Evolutionary conservation across 2,329 filamentous ascomycete genomes (phyloP).

Genomic region (Pleochaeta shiraiana): DNA sequence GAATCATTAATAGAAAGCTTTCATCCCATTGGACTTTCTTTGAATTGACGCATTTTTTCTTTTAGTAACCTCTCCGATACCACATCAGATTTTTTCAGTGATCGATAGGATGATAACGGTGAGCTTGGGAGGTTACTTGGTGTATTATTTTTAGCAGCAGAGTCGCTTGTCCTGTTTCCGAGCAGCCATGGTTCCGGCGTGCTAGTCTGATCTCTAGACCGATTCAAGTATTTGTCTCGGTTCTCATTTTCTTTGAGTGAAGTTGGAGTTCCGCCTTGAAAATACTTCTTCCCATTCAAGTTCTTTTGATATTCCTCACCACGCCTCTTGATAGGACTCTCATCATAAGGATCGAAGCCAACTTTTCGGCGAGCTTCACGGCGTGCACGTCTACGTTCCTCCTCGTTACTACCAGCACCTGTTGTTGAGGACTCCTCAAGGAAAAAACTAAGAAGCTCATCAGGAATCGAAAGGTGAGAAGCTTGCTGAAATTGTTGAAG

Average conservation of each 20-base stretch:
- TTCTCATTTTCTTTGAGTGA: conserved; percentile 26
- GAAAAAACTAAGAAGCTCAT: conserved; percentile 57
- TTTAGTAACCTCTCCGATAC: not conserved
- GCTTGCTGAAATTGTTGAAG: conserved; percentile 56
- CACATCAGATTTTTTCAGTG: conserved; percentile 8
- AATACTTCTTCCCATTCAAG: not conserved
- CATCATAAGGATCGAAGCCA: conserved; percentile 51
- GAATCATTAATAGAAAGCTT: too few relatives aligned
- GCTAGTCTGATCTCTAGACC: conserved; percentile 9
- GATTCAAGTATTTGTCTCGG: conserved; percentile 11
- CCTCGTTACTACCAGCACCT: conserved; percentile 38
- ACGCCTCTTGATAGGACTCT: conserved; percentile 38
- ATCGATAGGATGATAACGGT: conserved; percentile 13
- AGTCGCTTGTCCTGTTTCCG: conserved; percentile 7
- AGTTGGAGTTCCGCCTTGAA: not conserved
- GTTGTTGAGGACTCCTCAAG: conserved; percentile 44
- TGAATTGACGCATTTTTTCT: too few relatives aligned
- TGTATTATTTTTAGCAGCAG: conserved; percentile 6
- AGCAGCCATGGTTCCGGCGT: conserved; percentile 13
- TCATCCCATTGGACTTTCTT: too few relatives aligned
- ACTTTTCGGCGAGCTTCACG: conserved; percentile 37
- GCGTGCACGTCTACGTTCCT: conserved; percentile 35
- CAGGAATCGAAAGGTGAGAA: conserved; percentile 46
- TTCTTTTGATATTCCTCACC: conserved; percentile 28
- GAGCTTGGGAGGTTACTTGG: conserved; percentile 9